Evolutionary conservation across 306 rosid genomes (phyloP).

Genomic region (Cicer pinnatifidum): DNA sequence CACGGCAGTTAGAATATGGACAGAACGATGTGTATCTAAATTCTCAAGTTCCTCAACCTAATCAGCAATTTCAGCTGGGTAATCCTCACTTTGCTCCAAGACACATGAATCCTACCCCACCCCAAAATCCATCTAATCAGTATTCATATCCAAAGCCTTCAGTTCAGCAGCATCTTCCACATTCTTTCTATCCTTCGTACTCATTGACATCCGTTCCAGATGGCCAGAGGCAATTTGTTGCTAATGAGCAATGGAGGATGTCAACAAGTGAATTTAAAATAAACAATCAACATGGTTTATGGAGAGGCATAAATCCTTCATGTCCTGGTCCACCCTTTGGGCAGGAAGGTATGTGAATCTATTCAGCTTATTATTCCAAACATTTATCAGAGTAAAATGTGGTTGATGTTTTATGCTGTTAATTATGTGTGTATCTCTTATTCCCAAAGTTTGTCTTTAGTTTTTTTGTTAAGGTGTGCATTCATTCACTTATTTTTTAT

Average conservation of each 20-base stretch:
- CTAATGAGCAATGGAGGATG: slow-evolving; percentile 87
- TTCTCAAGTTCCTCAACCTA: slow-evolving; percentile 68
- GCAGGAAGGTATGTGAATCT: slow-evolving; percentile 71
- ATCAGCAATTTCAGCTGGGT: slow-evolving; percentile 78
- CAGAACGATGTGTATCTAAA: slow-evolving; percentile 67
- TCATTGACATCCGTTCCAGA: slow-evolving; percentile 73
- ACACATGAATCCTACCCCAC: slow-evolving; percentile 67
- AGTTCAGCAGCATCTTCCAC: slow-evolving; percentile 78
- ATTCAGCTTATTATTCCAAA: neutral
- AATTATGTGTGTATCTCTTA: neutral
- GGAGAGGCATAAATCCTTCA: slow-evolving; percentile 76
- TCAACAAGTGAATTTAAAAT: slow-evolving; percentile 45
- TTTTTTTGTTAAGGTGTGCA: neutral
- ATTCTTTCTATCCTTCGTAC: slow-evolving; percentile 67
- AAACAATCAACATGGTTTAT: slow-evolving; percentile 70
- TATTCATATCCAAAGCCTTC: slow-evolving; percentile 72
- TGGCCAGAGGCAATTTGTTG: slow-evolving; percentile 72
- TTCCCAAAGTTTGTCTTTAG: slow-evolving; percentile 7
- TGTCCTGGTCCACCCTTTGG: slow-evolving; percentile 75
- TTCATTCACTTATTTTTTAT: slow-evolving; percentile 4
- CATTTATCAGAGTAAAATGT: slow-evolving; percentile 4
- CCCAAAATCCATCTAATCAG: slow-evolving; percentile 77
- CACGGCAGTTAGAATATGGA: slow-evolving; percentile 78
- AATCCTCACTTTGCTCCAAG: slow-evolving; percentile 70
- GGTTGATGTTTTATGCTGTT: neutral